Evolutionary conservation across 2,329 filamentous ascomycete species (phyloP).

Genomic region (Davidsoniella neocaledoniae): DNA sequence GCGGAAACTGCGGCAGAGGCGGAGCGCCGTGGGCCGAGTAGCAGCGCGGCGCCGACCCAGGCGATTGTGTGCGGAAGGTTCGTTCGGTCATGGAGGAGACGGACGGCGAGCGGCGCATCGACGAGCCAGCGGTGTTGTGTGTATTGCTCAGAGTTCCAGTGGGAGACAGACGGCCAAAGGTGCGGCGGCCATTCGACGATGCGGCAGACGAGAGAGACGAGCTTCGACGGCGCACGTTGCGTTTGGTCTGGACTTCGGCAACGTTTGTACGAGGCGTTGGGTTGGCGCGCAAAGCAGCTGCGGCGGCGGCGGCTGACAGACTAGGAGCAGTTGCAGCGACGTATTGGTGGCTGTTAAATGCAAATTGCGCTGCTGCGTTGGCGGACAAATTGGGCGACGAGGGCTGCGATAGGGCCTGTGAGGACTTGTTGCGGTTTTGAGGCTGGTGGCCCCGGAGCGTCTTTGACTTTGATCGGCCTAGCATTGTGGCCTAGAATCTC

Average conservation of each 20-base stretch:
- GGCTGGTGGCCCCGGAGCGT: constrained; percentile 18
- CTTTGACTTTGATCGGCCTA: constrained; percentile 32
- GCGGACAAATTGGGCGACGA: constrained; percentile 41
- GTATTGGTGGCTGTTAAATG: constrained; percentile 50
- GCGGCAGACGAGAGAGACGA: constrained; percentile 49
- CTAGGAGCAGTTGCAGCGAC: constrained; percentile 33
- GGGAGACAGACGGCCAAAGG: constrained; percentile 7
- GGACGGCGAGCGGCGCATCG: constrained; percentile 49
- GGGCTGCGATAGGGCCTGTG: constrained; percentile 15
- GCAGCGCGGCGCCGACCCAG: constrained; percentile 27
- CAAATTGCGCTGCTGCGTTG: constrained; percentile 63
- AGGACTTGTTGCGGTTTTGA: constrained; percentile 16
- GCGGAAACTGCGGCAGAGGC: neutral
- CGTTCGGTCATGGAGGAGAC: constrained; percentile 74
- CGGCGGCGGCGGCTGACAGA: constrained; percentile 72
- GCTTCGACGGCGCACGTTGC: constrained; percentile 51
- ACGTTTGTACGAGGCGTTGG: constrained; percentile 66
- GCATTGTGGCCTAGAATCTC: constrained; percentile 25
- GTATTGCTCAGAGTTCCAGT: neutral
- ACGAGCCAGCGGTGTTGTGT: neutral
- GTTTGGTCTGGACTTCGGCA: constrained; percentile 72
- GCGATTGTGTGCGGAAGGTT: constrained; percentile 69
- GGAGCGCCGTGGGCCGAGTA: constrained; percentile 25
- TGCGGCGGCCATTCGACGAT: constrained; percentile 17
- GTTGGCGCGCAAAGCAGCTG: constrained; percentile 64